Conservation (phyloP, 495 filamentous ascomycete species). For the Neurospora sp. region DNA sequence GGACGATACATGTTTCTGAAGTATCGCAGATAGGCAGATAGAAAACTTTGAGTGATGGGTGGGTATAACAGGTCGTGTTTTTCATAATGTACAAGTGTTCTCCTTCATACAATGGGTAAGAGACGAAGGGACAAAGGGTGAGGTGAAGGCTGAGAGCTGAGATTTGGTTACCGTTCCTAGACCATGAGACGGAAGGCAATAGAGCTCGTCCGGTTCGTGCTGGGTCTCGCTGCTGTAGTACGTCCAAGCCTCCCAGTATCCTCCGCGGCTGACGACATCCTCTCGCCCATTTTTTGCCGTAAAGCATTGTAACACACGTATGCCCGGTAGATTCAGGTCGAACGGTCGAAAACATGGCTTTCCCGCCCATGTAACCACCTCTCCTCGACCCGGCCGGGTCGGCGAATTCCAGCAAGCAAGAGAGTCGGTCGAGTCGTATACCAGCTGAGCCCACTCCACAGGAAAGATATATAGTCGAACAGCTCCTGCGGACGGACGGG, state of each 20-base stretch:
- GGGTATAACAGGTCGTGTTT: not conserved
- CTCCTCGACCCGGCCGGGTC: not conserved
- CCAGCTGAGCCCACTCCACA: not conserved
- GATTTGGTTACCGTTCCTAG: not conserved
- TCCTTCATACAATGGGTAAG: not conserved
- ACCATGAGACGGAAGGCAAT: not conserved
- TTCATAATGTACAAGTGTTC: not conserved
- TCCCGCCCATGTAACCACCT: not conserved
- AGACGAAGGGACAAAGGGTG: not conserved
- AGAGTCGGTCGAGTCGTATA: not conserved
- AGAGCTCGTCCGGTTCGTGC: not conserved
- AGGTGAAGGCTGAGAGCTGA: not conserved
- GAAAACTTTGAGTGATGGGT: not conserved
- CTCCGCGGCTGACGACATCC: not conserved
- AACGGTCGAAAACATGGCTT: not conserved
- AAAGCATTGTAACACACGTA: too few relatives aligned
- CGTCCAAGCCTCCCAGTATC: not conserved
- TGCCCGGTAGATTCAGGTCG: not conserved
- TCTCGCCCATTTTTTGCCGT: too few relatives aligned
- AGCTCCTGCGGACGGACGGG: not conserved
- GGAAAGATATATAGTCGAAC: not conserved
- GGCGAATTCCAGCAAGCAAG: not conserved
- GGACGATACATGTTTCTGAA: not conserved
- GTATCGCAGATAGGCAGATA: not conserved
- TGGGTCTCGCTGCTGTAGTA: not conserved